Conservation (phyloP, 116 monocot genomes). For the Phalaenopsis hybrid region DNA sequence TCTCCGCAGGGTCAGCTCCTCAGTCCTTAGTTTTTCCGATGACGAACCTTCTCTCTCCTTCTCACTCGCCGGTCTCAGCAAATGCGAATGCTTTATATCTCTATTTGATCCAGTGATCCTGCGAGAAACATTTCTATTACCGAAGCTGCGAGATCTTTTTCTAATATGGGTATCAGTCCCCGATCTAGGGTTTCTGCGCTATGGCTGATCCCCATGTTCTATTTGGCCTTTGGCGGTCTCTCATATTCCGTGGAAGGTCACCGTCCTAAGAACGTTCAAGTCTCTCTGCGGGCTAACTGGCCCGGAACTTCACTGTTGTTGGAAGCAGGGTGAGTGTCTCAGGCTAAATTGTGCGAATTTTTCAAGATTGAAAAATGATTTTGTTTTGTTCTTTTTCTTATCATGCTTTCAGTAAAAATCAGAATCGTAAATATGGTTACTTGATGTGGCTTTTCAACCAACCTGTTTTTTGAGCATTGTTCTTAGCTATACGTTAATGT, state of each 20-base stretch:
- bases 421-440: no score
- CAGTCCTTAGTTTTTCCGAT: no score
- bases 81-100: not conserved
- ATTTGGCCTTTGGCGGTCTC: constrained; percentile 4
- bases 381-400: not conserved
- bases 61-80: not conserved
- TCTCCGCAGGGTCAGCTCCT: no score
- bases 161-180: constrained; percentile 8
- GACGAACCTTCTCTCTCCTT: not conserved
- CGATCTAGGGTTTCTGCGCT: constrained; percentile 23
- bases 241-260: constrained; percentile 12
- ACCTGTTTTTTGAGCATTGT: not conserved
- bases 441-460: no score
- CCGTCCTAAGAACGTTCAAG: constrained; percentile 86
- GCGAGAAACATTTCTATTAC: not conserved
- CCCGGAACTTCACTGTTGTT: constrained; percentile 67
- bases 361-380: not conserved
- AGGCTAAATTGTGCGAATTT: not conserved
- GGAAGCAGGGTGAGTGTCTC: constrained; percentile 55
- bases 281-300: constrained; percentile 74
- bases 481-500: not conserved
- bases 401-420: no score
- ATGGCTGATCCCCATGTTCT: constrained; percentile 13
- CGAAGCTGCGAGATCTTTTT: not conserved
- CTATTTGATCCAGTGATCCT: not conserved